These are phyloP conservation scores for Xylaria sp. DNA, from an alignment of 2,329 filamentous ascomycete species.

Conservation along the genomic window DNA sequence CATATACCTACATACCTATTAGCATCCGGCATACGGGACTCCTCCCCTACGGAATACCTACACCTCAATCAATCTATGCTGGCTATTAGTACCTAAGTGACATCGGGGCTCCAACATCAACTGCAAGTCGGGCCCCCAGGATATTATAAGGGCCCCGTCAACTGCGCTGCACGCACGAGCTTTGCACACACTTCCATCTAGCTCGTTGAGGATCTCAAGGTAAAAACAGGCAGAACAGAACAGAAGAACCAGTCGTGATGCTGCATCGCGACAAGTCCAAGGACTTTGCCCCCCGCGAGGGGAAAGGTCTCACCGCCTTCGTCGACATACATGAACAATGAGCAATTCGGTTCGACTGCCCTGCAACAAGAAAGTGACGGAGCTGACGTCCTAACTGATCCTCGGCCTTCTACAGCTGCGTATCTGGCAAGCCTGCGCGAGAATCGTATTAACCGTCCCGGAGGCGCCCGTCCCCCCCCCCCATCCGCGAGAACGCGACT, in stretches of 20 bases:
- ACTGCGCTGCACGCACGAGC: neutral
- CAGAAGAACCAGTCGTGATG: constrained; percentile 9
- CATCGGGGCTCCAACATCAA: neutral
- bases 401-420: constrained; percentile 28
- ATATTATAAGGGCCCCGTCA: neutral
- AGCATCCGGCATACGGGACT: neutral
- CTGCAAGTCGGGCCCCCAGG: neutral
- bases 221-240: neutral
- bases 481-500: constrained; percentile 30
- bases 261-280: constrained; percentile 30
- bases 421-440: constrained; percentile 68
- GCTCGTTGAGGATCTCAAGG: neutral
- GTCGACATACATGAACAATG: constrained; percentile 59
- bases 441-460: constrained; percentile 61
- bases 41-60: too few species aligned
- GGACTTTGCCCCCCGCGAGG: constrained; percentile 33
- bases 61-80: neutral
- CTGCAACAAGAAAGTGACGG: constrained; percentile 3
- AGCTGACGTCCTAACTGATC: constrained; percentile 14
- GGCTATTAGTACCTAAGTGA: neutral
- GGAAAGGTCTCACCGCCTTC: constrained; percentile 57
- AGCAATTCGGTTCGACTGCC: constrained; percentile 55
- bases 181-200: neutral
- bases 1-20: constrained; percentile 2
- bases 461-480: constrained; percentile 62